These are phyloP conservation scores for Leucosporidium yakuticum DNA, from an alignment of 768 basidiomycete species.

Conservation along the genomic window DNA sequence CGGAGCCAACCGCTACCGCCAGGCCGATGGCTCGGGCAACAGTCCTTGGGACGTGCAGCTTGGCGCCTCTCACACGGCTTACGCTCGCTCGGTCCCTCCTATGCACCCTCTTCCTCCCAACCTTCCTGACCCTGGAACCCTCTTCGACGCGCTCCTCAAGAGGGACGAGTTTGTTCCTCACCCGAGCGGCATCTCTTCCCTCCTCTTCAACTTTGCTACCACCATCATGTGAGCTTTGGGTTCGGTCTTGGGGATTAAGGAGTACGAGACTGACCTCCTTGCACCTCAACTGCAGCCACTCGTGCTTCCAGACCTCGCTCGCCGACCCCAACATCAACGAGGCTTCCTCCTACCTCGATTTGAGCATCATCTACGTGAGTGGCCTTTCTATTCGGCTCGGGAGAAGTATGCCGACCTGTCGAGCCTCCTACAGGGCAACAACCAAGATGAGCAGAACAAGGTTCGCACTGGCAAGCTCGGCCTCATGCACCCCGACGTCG, in stretches of 20 bases:
- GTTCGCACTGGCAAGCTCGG: constrained; percentile 59
- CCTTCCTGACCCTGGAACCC: constrained; percentile 53
- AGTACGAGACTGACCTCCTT: too few relatives aligned
- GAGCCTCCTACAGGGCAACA: constrained; percentile 48
- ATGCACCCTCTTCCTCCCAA: constrained; percentile 36
- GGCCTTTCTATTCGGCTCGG: neutral
- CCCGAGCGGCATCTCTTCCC: constrained; percentile 63
- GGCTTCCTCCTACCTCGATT: constrained; percentile 67
- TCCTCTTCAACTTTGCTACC: constrained; percentile 62
- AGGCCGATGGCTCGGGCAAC: constrained; percentile 72
- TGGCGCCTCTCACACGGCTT: constrained; percentile 55
- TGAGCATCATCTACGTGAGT: constrained; percentile 59
- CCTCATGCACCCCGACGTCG: constrained; percentile 60
- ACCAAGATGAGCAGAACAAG: constrained; percentile 49
- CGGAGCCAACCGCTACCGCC: constrained; percentile 47
- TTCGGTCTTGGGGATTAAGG: too few relatives aligned
- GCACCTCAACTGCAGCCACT: constrained; percentile 45
- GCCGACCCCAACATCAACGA: constrained; percentile 49
- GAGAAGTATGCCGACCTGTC: neutral
- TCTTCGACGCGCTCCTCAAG: constrained; percentile 66
- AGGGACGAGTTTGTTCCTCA: constrained; percentile 58
- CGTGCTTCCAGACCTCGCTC: constrained; percentile 60
- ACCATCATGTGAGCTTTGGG: neutral
- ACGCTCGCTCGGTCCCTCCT: constrained; percentile 22
- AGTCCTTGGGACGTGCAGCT: constrained; percentile 63